These are phyloP conservation scores for Fusarium heterosporum DNA, from an alignment of 2,329 filamentous ascomycete species.

Conservation along the genomic window DNA sequence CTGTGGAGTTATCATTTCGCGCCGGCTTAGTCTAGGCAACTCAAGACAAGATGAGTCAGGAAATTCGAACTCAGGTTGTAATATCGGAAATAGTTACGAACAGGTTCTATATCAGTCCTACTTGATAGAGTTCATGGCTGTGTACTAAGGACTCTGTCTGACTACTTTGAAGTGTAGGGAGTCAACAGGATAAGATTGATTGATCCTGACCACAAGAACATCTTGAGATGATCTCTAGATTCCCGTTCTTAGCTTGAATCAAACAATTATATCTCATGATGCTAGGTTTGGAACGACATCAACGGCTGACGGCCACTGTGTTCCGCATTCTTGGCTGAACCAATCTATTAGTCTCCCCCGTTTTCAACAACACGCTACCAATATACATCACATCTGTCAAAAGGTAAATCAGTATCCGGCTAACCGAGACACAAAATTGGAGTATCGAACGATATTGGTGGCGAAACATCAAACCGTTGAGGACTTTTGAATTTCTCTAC, in stretches of 20 bases:
- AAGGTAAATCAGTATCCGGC: not conserved
- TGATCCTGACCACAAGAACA: not conserved
- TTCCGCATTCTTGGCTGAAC: constrained; percentile 1
- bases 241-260: not conserved
- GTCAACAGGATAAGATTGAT: not conserved
- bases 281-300: constrained; percentile 21
- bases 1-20: constrained; percentile 23
- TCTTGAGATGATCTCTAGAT: constrained; percentile 5
- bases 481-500: not conserved
- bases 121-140: not conserved
- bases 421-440: not conserved
- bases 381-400: not conserved
- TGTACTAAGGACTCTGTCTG: not conserved
- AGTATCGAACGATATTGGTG: not conserved
- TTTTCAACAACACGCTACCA: not conserved
- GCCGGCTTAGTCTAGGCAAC: not conserved
- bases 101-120: not conserved
- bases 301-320: constrained; percentile 1
- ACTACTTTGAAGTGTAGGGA: not conserved
- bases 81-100: no score
- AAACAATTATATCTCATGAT: not conserved
- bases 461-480: not conserved
- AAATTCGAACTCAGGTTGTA: no score
- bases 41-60: no score
- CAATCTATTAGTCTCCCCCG: not conserved